A percentile compares a stretch with the other conserved stretches of the same genome.
phyloP scores from a whole-genome alignment of 345 rosid genomes.

The Odontarrhena argentea region DNA sequence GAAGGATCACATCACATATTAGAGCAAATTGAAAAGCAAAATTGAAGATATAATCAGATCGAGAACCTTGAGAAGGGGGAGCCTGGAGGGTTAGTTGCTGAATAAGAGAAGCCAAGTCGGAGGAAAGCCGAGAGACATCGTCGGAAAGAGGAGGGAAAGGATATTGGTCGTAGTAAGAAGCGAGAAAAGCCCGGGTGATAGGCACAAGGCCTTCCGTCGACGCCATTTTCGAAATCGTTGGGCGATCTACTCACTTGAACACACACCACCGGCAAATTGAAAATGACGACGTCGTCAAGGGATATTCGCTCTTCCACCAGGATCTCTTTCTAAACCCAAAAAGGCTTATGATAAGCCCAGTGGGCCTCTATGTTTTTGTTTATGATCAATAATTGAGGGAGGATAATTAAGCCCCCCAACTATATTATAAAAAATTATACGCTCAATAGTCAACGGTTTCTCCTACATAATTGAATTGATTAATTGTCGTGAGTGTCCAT shows the following conservation, averaged over 20 bases:
- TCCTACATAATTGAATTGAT: not conserved
- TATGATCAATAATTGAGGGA: too few species aligned
- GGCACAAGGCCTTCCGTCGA: slow-evolving; percentile 89
- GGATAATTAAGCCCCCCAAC: too few species aligned
- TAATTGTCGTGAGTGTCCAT: slow-evolving; percentile 4
- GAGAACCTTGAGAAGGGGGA: slow-evolving; percentile 67
- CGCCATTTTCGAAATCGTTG: slow-evolving; percentile 49
- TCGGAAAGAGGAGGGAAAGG: slow-evolving; percentile 71
- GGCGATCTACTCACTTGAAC: slow-evolving; percentile 31
- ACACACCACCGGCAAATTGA: slow-evolving; percentile 21
- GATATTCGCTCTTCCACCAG: slow-evolving; percentile 23
- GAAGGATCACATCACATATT: not conserved
- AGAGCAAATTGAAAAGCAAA: slow-evolving; percentile 1
- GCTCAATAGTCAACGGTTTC: not conserved
- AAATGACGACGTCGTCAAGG: slow-evolving; percentile 3
- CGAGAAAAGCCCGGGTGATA: slow-evolving; percentile 71
- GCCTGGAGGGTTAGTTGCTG: slow-evolving; percentile 52
- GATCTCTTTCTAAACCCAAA: slow-evolving; percentile 5
- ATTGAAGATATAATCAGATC: slow-evolving; percentile 11
- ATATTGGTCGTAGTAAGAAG: slow-evolving; percentile 78
- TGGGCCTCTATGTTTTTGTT: not conserved
- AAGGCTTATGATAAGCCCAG: slow-evolving; percentile 8
- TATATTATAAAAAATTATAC: too few species aligned
- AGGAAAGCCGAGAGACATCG: slow-evolving; percentile 65
- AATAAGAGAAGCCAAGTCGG: slow-evolving; percentile 63